A percentile compares a stretch with the other conserved stretches of the same genome.
phyloP scores from a whole-genome alignment of 139 green algal genomes.

The Parachlorella kessleri region DNA sequence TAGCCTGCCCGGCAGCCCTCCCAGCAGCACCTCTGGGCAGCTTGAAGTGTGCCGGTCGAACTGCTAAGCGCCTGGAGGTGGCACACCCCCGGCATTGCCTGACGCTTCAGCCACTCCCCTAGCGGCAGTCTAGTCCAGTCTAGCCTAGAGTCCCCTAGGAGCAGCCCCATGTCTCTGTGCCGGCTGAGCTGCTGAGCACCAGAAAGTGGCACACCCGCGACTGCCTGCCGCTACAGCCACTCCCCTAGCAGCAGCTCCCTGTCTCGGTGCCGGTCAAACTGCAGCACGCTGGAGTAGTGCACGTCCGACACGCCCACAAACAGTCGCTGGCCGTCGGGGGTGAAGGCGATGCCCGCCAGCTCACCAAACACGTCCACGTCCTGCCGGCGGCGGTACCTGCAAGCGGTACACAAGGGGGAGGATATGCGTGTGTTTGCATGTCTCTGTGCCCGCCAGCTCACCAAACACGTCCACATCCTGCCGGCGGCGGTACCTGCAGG shows the following conservation, averaged over 20 bases:
- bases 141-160: too few relatives aligned
- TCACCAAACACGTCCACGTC: constrained; percentile 89
- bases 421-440: too few relatives aligned
- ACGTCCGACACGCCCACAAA: constrained; percentile 34
- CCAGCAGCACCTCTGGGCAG: too few relatives aligned
- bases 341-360: constrained; percentile 50
- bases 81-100: too few relatives aligned
- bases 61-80: too few relatives aligned
- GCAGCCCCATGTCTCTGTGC: too few relatives aligned
- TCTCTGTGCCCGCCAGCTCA: constrained; percentile 14
- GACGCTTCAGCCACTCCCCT: too few relatives aligned
- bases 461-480: constrained; percentile 91
- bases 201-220: too few relatives aligned
- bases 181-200: too few relatives aligned
- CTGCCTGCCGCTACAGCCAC: background rate
- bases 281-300: constrained; percentile 30
- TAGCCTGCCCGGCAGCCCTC: too few relatives aligned
- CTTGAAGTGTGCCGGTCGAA: too few relatives aligned
- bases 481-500: constrained; percentile 33
- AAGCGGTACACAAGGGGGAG: constrained; percentile 11
- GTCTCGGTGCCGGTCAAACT: constrained; percentile 15
- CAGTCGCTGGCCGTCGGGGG: constrained; percentile 36
- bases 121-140: too few relatives aligned
- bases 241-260: background rate
- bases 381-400: constrained; percentile 46